Evolutionary conservation across 257 asterid species (phyloP), one percentile per base, ranked within the genome.

Genomic region (Echites panduratus): DNA sequence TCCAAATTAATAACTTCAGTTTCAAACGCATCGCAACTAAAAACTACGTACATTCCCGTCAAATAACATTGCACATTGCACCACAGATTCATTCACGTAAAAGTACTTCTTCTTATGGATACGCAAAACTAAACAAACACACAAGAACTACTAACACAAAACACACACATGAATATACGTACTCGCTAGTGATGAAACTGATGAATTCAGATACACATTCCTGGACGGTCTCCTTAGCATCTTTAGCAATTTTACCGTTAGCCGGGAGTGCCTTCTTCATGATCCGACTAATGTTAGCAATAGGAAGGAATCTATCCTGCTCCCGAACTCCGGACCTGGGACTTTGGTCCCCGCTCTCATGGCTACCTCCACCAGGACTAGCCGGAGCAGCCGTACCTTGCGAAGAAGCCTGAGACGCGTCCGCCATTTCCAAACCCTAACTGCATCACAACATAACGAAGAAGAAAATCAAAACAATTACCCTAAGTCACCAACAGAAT

Each of bases 141-240:
- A 43, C 27, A 63, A n/a, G n/a, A n/a, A 20, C 4, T 63, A 7
- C 2, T 11, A 17, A 56, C 32, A 68, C 70, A 17, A 24, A 22
- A n/a, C 24, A 64, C 2, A 64, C 12, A 0, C 10, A 38, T 32
- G 38, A 32, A 32, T 32, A 32, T 32, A 35, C 89, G 41, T 82
- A 90, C 96, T 88, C 97, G 96, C 96, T 88, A 71, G 96, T 90
- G 75, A 90, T 82, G 86, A 90, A 90, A 83, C 96, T 87, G 70
- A 90, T 90, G 79, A 90, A 90, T 83, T 89, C 97, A 16, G 96
- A 89, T 52, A 90, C 96, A 71, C 91, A 89, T 78, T 90, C 97
- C 86, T 90, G 97, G 53, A 90, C 93, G 29, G 90, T 89, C 85
- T 90, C 96, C 84, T 90, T 90, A 52, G 96, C 90, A 80, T 90